Evolutionary conservation across 2,329 filamentous ascomycete species (phyloP).

Genomic region (Xylariaceae sp.): DNA sequence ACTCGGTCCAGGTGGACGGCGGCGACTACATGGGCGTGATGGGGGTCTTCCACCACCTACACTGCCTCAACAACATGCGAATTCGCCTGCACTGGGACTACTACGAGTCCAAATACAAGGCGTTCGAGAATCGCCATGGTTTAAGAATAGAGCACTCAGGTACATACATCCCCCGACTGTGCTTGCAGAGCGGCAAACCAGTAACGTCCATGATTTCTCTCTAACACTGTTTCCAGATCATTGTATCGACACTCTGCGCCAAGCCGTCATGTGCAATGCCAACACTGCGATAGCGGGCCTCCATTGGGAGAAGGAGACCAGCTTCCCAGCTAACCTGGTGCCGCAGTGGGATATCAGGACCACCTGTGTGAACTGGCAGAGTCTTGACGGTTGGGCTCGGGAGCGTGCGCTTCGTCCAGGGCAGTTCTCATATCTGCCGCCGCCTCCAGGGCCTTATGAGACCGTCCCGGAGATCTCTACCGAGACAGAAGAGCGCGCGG

Average conservation of each 20-base stretch:
- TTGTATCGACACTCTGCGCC: constrained; percentile 11
- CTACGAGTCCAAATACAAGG: too few species aligned
- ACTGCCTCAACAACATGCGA: constrained; percentile 12
- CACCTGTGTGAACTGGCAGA: constrained; percentile 12
- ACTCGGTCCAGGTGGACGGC: constrained; percentile 6
- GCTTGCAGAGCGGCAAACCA: too few species aligned
- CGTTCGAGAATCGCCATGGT: too few species aligned
- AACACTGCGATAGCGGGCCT: constrained; percentile 5
- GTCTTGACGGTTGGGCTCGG: constrained; percentile 9
- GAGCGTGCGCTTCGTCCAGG: too few species aligned
- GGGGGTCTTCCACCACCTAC: constrained; percentile 10
- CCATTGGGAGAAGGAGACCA: constrained; percentile 1
- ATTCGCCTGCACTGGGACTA: constrained; percentile 10
- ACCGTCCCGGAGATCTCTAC: too few species aligned
- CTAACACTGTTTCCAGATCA: constrained; percentile 12
- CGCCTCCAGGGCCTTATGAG: too few species aligned
- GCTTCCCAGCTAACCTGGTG: constrained; percentile 2
- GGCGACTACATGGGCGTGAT: constrained; percentile 11
- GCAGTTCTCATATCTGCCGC: too few species aligned
- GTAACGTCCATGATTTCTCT: too few species aligned
- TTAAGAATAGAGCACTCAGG: too few species aligned
- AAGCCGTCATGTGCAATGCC: constrained; percentile 11
- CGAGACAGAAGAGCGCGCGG: too few species aligned
- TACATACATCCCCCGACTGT: too few species aligned
- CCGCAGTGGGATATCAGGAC: constrained; percentile 6